Evolutionary conservation across 768 basidiomycete genomes (phyloP), one percentile per base, ranked within the genome.

Genomic region (Phanerodontia chrysosporium): DNA sequence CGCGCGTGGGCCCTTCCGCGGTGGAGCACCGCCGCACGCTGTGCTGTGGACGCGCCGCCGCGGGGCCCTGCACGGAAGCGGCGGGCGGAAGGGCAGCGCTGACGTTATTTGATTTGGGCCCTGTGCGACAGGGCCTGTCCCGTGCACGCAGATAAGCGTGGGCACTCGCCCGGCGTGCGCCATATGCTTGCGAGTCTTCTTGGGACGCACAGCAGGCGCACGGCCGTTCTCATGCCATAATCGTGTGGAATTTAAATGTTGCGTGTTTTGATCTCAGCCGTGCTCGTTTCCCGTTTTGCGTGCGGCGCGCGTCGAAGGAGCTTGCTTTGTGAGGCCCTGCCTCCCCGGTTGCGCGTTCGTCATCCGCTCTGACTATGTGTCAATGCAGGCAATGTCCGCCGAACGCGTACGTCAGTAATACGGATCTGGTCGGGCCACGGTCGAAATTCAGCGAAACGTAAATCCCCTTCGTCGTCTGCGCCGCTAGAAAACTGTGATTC

Each of bases 141-240:
- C 28, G 39, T 44, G 51, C 44, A 39, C n/a, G 53, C 16, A 46
- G 58, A 60, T 60, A 60, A 60, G 58, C 58, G 54, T 45, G 12
- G 51, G 53, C 48, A n/a, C 44, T 30, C 51, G 32, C 51, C 51
- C n/a, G 25, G n/a, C 25, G 44, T 52, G 55, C 42, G 49, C 60
- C 60, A 61, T 57, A 61, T 61, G 60, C 60, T 61, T 55, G 42
- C 28, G 18, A 18, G 36, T 28, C 60, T 61, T 61, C 60, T 61
- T 42, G 49, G 46, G 30, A 51, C 36, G 51, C 51, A 36, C 29
- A 35, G 32, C 49, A 51, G 49, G 54, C 55, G 35, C 29, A 52
- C 22, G 16, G 39, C 45, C 13, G 44, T 60, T 60, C 59, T 60
- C 45, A 29, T 36, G 29, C 21, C 28, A 28, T n/a, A 42, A 49